Conservation (phyloP, 2,329 filamentous ascomycete species). For the Pseudocercospora fijiensis region DNA sequence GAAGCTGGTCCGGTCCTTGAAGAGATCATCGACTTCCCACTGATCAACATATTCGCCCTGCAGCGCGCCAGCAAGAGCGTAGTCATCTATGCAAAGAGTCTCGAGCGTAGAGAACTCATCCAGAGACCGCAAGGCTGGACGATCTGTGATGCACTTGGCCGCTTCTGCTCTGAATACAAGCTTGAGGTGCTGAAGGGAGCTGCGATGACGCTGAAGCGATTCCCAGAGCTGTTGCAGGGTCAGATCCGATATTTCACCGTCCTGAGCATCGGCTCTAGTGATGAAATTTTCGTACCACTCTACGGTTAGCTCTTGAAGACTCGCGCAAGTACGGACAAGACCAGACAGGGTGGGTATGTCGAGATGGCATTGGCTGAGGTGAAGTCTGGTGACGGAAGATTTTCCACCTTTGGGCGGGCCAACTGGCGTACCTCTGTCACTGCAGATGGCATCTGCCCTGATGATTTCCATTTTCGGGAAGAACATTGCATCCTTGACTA, state of each 20-base stretch:
- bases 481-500: background rate
- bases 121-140: background rate
- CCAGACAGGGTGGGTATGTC: background rate
- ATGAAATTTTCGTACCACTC: background rate
- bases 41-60: background rate
- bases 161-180: background rate
- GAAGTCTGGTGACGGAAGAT: background rate
- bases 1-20: background rate
- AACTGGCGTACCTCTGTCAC: background rate
- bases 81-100: background rate
- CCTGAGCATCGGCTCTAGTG: no score
- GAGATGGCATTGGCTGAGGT: background rate
- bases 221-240: background rate
- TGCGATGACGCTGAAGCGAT: background rate
- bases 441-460: background rate
- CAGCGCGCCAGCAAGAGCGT: background rate
- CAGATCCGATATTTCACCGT: background rate
- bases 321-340: background rate
- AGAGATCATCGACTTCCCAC: background rate
- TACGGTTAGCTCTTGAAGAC: background rate
- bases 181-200: background rate
- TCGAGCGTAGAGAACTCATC: background rate
- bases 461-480: background rate
- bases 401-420: background rate
- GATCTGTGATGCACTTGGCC: background rate